Conservation (phyloP, 805 yeast species). For the Myxozyma vanderwaltii region DNA sequence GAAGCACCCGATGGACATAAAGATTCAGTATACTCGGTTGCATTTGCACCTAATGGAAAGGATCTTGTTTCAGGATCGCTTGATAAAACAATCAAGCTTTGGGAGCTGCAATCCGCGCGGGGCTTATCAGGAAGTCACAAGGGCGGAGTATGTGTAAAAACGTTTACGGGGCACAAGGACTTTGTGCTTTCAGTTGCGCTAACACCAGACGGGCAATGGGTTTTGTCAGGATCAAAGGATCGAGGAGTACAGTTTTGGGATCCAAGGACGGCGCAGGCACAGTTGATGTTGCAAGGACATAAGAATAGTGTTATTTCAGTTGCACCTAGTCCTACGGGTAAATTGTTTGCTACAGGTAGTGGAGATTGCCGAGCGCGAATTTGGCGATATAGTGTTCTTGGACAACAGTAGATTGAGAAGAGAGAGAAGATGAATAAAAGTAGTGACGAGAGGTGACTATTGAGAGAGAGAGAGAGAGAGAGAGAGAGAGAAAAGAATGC, state of each 20-base stretch:
- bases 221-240: conserved; percentile 92
- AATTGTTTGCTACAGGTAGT: conserved; percentile 93
- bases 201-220: conserved; percentile 88
- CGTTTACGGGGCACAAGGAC: conserved; percentile 95
- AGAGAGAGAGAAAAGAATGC: too few species aligned
- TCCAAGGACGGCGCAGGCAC: conserved; percentile 84
- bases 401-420: conserved; percentile 8
- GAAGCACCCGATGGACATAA: conserved; percentile 95
- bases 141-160: conserved; percentile 70
- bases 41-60: conserved; percentile 86
- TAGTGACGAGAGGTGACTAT: too few species aligned
- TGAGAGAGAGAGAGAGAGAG: too few species aligned
- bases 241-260: conserved; percentile 98
- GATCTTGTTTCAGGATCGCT: conserved; percentile 93
- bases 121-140: conserved; percentile 45
- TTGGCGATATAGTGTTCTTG: conserved; percentile 55
- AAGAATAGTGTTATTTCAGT: conserved; percentile 94
- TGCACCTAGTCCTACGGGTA: conserved; percentile 83
- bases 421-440: neutral
- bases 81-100: conserved; percentile 92
- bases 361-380: conserved; percentile 98
- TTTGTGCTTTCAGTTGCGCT: conserved; percentile 92
- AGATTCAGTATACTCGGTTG: conserved; percentile 93
- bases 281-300: conserved; percentile 95
- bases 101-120: conserved; percentile 72